phyloP scores from a whole-genome alignment of 164 flowering plant species.

The Cinnamomum micranthum region DNA sequence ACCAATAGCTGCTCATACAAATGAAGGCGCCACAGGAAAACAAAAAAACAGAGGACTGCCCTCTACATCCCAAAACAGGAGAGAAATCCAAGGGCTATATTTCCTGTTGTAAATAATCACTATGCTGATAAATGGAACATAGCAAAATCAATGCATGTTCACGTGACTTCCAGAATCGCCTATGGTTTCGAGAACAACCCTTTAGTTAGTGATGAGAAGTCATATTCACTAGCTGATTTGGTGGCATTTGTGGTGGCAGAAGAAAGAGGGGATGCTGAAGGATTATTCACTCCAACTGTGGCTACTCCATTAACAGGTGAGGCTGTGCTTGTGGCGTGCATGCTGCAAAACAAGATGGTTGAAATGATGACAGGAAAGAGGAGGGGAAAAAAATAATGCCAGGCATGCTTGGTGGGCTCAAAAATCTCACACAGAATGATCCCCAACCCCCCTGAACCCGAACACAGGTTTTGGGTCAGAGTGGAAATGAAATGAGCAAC shows the following conservation, averaged over 20 bases:
- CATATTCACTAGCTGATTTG: slow-evolving; percentile 49
- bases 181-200: slow-evolving; percentile 62
- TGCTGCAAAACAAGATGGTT: slow-evolving; percentile 29
- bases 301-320: slow-evolving; percentile 38
- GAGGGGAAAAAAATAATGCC: too few species aligned
- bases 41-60: slow-evolving; percentile 1
- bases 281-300: slow-evolving; percentile 27
- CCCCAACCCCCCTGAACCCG: too few species aligned
- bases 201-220: slow-evolving; percentile 46
- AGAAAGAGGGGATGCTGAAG: slow-evolving; percentile 36
- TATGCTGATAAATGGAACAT: not conserved
- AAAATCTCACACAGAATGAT: too few species aligned
- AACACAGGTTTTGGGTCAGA: too few species aligned
- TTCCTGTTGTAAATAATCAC: slow-evolving; percentile 6
- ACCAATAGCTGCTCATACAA: slow-evolving; percentile 12
- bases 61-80: not conserved
- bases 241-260: slow-evolving; percentile 25
- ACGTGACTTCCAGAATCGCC: not conserved
- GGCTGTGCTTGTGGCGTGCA: slow-evolving; percentile 35
- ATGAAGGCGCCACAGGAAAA: slow-evolving; percentile 6
- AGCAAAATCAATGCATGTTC: not conserved
- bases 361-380: not conserved
- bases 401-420: not conserved
- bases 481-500: too few species aligned
- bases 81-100: slow-evolving; percentile 3